Evolutionary conservation across 2,329 filamentous ascomycete species (phyloP), one percentile per base, ranked within the genome.

Genomic region (Juglanconis oblonga): DNA sequence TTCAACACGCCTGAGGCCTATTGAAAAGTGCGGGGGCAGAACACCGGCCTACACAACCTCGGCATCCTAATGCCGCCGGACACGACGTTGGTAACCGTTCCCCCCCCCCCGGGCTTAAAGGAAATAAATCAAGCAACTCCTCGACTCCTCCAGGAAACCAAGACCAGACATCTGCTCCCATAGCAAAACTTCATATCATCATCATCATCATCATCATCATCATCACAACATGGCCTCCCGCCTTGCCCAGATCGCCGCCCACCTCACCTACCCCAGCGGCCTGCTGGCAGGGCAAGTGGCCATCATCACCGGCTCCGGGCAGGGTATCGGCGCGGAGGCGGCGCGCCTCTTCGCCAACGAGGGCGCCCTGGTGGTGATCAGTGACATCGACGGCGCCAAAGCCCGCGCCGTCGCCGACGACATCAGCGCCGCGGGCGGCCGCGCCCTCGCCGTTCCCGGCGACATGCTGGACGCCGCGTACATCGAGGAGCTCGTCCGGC

Each of bases 241-340:
- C 64, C 78, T 90, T 53, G 78, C 82, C 45, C 91, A 95, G 75
- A 85, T 96, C 67, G 84, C 88, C 42, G 82, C 82, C 63, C 91
- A 96, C 74, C 84, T 96, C 68, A 93, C 92, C 77, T 94, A 87
- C 77, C 91, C 92, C 42, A 83, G 85, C 70, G 92, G 92, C 61
- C 80, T 96, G 73, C 84, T 96, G 57, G 83, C 83, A 35, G 89
- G 89, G 55, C 91, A 96, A 72, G 86, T 89, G 14, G 92, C 92
- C 69, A 96, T 97, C 73, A 89, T 96, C 72, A 97, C 92, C 2
- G 91, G 92, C 49, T 87, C 87, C 17, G 91, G 90, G 8, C 91
- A 96, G 73, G 92, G 92, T 62, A 96, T 96, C 72, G 92, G 92
- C 31, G 92, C 91, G 33, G 92, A 96, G 76, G 82, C 88, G 36